Percentiles rank a stretch among this genome's conserved stretches.
phyloP scores from a whole-genome alignment of 805 yeast species.

The Ogataea dorogensis region DNA sequence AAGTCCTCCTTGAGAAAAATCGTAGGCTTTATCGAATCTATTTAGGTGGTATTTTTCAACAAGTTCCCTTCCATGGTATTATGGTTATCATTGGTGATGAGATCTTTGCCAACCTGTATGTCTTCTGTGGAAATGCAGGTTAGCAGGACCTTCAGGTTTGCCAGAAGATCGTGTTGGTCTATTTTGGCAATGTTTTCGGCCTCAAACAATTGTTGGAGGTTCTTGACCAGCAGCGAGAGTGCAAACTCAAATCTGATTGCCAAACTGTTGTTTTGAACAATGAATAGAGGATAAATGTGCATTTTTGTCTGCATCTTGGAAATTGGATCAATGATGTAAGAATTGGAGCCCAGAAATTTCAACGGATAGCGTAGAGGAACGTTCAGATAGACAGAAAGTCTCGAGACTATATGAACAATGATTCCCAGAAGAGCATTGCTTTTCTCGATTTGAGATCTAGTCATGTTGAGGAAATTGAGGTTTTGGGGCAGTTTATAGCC shows the following conservation, averaged over 20 bases:
- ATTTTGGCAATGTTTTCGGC: conserved; percentile 29
- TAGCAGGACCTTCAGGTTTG: conserved; percentile 35
- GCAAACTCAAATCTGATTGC: conserved; percentile 50
- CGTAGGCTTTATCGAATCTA: conserved; percentile 25
- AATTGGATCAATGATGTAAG: conserved; percentile 49
- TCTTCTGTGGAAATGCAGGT: conserved; percentile 30
- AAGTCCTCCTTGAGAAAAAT: conserved; percentile 25
- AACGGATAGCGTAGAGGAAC: conserved; percentile 51
- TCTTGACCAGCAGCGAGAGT: conserved; percentile 42
- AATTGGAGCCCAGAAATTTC: conserved; percentile 45
- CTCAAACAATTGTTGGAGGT: conserved; percentile 45
- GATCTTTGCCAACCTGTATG: conserved; percentile 13
- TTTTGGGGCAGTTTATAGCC: conserved; percentile 31
- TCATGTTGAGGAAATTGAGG: conserved; percentile 20
- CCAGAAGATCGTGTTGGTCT: conserved; percentile 33
- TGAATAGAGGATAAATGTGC: conserved; percentile 48
- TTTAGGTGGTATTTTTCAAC: conserved; percentile 15
- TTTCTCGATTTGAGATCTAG: conserved; percentile 36
- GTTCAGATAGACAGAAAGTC: conserved; percentile 41
- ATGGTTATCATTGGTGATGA: conserved; percentile 27
- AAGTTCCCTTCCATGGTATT: conserved; percentile 27
- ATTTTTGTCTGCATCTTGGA: conserved; percentile 36
- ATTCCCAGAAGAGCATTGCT: conserved; percentile 51
- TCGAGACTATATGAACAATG: conserved; percentile 40
- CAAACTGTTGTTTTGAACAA: conserved; percentile 38